phyloP scores from a whole-genome alignment of 2,329 filamentous ascomycete genomes.

The Botryotinia convoluta region DNA sequence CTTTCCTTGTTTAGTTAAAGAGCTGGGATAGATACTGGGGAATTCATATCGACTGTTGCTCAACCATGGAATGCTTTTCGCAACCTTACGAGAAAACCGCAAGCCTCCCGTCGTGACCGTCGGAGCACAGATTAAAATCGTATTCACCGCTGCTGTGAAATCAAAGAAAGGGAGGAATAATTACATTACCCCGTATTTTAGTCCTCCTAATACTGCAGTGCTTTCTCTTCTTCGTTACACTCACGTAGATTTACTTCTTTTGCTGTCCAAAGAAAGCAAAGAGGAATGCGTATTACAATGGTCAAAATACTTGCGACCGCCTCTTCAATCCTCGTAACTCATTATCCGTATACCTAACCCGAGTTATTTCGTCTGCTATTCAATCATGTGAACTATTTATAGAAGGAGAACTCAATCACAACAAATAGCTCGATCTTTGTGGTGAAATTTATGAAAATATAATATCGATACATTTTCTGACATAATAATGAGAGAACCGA shows the following conservation, averaged over 20 bases:
- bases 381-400: constrained; percentile 16
- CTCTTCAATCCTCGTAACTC: neutral
- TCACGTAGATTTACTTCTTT: neutral
- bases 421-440: neutral
- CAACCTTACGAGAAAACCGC: neutral
- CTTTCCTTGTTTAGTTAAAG: neutral
- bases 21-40: constrained; percentile 1
- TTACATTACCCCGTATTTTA: constrained; percentile 13
- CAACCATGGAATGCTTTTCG: constrained; percentile 8
- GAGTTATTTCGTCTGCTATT: neutral
- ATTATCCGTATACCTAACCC: neutral
- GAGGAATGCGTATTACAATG: constrained; percentile 5
- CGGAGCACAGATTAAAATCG: constrained; percentile 17
- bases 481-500: constrained; percentile 8
- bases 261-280: neutral
- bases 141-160: constrained; percentile 22
- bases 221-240: neutral
- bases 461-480: constrained; percentile 3
- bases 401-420: neutral
- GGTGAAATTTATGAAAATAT: neutral
- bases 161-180: neutral
- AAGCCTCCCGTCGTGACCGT: constrained; percentile 16
- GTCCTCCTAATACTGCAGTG: constrained; percentile 3
- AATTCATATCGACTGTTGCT: neutral
- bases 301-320: constrained; percentile 3